phyloP scores from a whole-genome alignment of 345 rosid species.

The Gynandropsis gynandra region DNA sequence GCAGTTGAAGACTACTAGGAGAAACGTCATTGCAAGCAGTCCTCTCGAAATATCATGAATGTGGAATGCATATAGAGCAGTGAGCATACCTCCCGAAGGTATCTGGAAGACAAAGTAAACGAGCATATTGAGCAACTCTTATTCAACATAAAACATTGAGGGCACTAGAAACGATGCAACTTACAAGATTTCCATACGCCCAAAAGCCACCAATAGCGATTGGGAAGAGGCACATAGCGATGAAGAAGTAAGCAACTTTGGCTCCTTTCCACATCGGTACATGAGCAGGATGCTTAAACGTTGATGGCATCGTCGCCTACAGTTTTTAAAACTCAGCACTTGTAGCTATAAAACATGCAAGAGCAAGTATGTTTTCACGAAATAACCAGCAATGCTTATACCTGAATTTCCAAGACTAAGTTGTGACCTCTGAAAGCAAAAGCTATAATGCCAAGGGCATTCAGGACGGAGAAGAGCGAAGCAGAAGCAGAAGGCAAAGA shows the following conservation, averaged over 20 bases:
- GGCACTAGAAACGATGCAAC: conserved; percentile 13
- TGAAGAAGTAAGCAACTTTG: conserved; percentile 82
- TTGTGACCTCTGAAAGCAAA: conserved; percentile 95
- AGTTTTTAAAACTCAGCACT: conserved; percentile 3
- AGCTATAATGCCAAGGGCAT: conserved; percentile 92
- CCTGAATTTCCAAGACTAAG: conserved; percentile 89
- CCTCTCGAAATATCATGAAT: conserved; percentile 83
- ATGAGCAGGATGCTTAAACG: conserved; percentile 94
- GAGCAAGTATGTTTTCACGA: not conserved
- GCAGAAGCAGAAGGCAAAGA: conserved; percentile 56
- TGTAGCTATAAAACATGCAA: not conserved
- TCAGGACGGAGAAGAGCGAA: conserved; percentile 58
- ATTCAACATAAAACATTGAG: not conserved
- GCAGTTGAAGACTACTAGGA: conserved; percentile 86
- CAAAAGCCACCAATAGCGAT: conserved; percentile 91
- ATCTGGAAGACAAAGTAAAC: conserved; percentile 35
- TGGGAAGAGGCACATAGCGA: conserved; percentile 83
- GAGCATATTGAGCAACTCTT: not conserved
- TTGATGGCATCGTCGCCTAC: conserved; percentile 97
- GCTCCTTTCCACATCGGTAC: conserved; percentile 99
- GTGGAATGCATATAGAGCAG: conserved; percentile 78
- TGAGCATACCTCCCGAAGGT: conserved; percentile 90
- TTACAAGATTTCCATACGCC: conserved; percentile 95
- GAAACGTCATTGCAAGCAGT: conserved; percentile 76
- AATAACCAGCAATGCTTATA: conserved; percentile 20